phyloP scores from a whole-genome alignment of 1,139 yeast species.

The Suhomyces bokatorum region DNA sequence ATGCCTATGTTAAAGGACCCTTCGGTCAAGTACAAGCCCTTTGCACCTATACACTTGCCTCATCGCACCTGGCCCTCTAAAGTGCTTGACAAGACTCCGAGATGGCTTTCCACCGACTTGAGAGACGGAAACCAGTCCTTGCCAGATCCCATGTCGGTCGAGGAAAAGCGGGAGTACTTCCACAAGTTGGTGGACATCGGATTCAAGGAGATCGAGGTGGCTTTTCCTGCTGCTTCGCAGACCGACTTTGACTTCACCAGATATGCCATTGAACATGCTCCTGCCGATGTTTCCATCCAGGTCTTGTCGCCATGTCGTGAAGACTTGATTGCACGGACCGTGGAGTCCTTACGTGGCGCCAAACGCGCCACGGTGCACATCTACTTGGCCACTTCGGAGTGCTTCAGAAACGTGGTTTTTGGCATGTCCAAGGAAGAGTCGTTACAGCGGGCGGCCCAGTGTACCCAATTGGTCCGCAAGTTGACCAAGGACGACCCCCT shows the following conservation, averaged over 20 bases:
- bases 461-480: constrained; percentile 74
- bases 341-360: constrained; percentile 87
- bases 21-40: constrained; percentile 69
- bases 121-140: constrained; percentile 97
- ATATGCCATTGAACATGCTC: constrained; percentile 88
- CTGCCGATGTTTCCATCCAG: constrained; percentile 89
- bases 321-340: constrained; percentile 83
- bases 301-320: constrained; percentile 92
- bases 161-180: constrained; percentile 86
- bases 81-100: constrained; percentile 75
- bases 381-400: constrained; percentile 88
- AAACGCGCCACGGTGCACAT: constrained; percentile 88
- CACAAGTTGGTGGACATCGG: constrained; percentile 85
- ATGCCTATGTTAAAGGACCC: constrained; percentile 64
- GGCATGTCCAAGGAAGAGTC: constrained; percentile 82
- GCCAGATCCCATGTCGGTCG: constrained; percentile 95
- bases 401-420: constrained; percentile 89
- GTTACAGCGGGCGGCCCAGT: constrained; percentile 74
- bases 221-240: constrained; percentile 95
- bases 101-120: constrained; percentile 95
- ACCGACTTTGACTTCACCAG: constrained; percentile 95
- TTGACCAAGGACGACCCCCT: constrained; percentile 87
- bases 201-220: constrained; percentile 94
- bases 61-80: constrained; percentile 88
- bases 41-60: constrained; percentile 65